Evolutionary conservation across 192 early-diverging fungal genomes (phyloP).

Genomic region (Mortierella antarctica): DNA sequence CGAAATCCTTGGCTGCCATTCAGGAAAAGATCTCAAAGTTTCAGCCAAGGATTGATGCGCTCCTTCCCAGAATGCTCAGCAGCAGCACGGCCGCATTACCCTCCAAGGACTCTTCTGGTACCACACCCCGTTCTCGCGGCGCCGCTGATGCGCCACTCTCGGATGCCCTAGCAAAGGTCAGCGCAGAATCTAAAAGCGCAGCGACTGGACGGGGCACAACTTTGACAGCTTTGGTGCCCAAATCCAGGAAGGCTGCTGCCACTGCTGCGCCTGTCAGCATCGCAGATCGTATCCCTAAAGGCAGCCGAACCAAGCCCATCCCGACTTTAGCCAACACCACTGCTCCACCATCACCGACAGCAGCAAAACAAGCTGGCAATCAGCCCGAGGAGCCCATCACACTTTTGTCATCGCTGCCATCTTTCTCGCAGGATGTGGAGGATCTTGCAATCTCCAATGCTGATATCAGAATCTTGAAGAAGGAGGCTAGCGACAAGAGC

Average conservation of each 20-base stretch:
- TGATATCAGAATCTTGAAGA: not conserved
- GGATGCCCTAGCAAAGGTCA: not conserved
- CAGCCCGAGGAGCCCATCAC: constrained; percentile 6
- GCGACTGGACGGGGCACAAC: not conserved
- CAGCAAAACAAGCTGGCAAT: not conserved
- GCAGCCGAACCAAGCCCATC: constrained; percentile 17
- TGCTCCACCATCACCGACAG: not conserved
- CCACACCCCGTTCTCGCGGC: not conserved
- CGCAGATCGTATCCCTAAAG: constrained; percentile 18
- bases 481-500: not conserved
- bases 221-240: not conserved
- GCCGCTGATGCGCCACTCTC: not conserved
- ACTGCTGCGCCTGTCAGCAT: constrained; percentile 8
- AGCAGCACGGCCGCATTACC: not conserved
- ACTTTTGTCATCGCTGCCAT: constrained; percentile 18
- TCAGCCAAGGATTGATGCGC: constrained; percentile 16
- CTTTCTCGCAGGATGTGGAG: not conserved
- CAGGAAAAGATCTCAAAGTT: constrained; percentile 15
- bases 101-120: not conserved
- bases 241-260: constrained; percentile 3
- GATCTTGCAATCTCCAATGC: not conserved
- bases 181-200: not conserved
- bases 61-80: constrained; percentile 16
- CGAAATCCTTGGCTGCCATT: constrained; percentile 3
- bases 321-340: not conserved